Conservation (phyloP, 257 asterid species). For the Solanum lycopersicoides region DNA sequence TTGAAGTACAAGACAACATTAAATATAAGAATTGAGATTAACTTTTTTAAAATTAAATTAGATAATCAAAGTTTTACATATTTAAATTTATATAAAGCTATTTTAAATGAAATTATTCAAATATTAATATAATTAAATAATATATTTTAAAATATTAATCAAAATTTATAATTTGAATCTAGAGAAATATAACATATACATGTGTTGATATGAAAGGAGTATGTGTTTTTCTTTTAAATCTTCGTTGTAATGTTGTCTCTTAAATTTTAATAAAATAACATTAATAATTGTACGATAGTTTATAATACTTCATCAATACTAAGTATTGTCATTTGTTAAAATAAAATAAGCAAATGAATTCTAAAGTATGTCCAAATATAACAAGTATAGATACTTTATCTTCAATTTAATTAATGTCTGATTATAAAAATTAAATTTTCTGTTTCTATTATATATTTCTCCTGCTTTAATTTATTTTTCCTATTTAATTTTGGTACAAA, state of each 20-base stretch:
- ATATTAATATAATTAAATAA: too few species aligned
- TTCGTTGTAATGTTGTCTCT: not conserved
- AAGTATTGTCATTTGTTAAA: not conserved
- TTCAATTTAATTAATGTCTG: not conserved
- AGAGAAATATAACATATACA: not conserved
- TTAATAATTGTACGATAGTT: not conserved
- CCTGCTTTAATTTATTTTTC: too few species aligned
- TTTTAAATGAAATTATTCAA: not conserved
- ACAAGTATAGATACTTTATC: not conserved
- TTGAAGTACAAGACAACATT: not conserved
- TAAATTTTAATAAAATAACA: not conserved
- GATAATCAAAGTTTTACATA: not conserved
- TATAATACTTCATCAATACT: not conserved
- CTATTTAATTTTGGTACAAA: too few species aligned
- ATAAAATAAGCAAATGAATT: not conserved
- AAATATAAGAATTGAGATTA: rapidly evolving
- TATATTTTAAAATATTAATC: not conserved
- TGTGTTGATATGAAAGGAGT: not conserved
- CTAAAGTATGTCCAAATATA: not conserved
- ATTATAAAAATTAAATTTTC: not conserved
- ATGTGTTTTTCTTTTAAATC: too few species aligned
- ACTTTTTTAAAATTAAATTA: not conserved
- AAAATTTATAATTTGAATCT: not conserved
- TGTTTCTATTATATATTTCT: not conserved
- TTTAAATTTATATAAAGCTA: not conserved